These are phyloP conservation scores for Neonothopanus nambi DNA, from an alignment of 1,284 basidiomycete genomes.

Conservation along the genomic window DNA sequence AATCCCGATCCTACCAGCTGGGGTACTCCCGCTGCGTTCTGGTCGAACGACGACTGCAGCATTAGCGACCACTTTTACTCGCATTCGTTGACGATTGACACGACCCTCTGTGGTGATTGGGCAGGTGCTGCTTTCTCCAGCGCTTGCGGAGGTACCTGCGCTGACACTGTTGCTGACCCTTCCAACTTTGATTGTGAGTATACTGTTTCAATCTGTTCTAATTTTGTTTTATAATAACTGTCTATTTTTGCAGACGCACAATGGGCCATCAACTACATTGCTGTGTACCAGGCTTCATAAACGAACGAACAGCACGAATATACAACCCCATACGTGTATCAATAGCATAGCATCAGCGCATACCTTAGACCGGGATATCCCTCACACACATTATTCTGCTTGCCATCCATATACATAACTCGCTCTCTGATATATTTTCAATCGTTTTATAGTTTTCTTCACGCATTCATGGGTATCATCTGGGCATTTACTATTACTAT, in stretches of 20 bases:
- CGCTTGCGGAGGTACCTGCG: slow-evolving; percentile 61
- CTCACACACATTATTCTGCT: no score
- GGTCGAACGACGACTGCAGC: slow-evolving; percentile 62
- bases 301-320: not conserved
- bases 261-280: slow-evolving; percentile 20
- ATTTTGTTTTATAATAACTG: not conserved
- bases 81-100: slow-evolving; percentile 41
- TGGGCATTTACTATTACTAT: no score
- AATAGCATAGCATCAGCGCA: not conserved
- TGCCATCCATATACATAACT: no score
- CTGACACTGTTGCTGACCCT: slow-evolving; percentile 52
- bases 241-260: slow-evolving; percentile 3
- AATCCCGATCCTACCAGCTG: slow-evolving; percentile 57
- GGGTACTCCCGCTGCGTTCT: slow-evolving; percentile 70
- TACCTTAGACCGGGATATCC: no score
- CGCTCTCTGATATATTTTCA: no score
- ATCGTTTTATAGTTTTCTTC: no score
- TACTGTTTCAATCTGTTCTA: not conserved
- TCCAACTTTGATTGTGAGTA: slow-evolving; percentile 49
- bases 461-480: no score
- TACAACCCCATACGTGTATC: slow-evolving; percentile 3
- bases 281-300: slow-evolving; percentile 15
- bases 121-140: slow-evolving; percentile 50
- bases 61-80: slow-evolving; percentile 67
- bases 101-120: slow-evolving; percentile 60